Base-by-base conservation (phyloP, 1,284 basidiomycete genomes). In the Austropuccinia psidii region DNA sequence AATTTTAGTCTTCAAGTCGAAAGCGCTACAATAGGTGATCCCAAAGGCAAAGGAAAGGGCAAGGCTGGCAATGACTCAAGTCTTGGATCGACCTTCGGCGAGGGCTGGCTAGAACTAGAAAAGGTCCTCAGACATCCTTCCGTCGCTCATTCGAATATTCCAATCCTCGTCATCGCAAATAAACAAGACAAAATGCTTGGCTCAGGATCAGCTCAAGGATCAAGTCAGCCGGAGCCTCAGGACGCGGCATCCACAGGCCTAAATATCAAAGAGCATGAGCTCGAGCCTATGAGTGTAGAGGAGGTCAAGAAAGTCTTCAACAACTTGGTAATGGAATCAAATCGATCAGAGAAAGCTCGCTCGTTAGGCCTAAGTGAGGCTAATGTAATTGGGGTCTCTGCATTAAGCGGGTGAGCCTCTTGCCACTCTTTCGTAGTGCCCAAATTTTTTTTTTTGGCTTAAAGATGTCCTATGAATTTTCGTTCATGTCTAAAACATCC, bases 221-320 rank as follows among this genome's bases (percentile, higher is more conserved):
- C 7, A 24, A 41, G 33, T 1, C n/a, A 57, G 1, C 37, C 39
- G 3, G 21, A 35, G 6, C n/a, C 45, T 13, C 21, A 41, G 19
- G 64, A 69, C 11, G 54, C 24, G 19, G 37, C 37, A n/a, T 29
- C 52, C 9, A 24, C 39, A 24, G 66, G 41, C 15, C 9, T 39
- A 27, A 37, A 57, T 58, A 37, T 43, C 5, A 49, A 62, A 27
- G 54, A 62, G 8, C 31, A 58, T 13, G 19, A 49, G 2, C 41
- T n/a, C 1, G 41, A 54, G 4, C 69, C 69, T 17, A 62, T 72
- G 69, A 33, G 27, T 29, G 69, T 72, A 58, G 58, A 72, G 31
- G 58, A 72, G 54, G 33, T 72, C 13, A 72, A 72, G 17, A 47
- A 72, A 50, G 35, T 72, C 24, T 72, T 72, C 27, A 72, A 72